Percentiles rank a stretch among this genome's conserved stretches.
phyloP scores from a whole-genome alignment of 768 basidiomycete species.

The Boletus coccyginus region DNA sequence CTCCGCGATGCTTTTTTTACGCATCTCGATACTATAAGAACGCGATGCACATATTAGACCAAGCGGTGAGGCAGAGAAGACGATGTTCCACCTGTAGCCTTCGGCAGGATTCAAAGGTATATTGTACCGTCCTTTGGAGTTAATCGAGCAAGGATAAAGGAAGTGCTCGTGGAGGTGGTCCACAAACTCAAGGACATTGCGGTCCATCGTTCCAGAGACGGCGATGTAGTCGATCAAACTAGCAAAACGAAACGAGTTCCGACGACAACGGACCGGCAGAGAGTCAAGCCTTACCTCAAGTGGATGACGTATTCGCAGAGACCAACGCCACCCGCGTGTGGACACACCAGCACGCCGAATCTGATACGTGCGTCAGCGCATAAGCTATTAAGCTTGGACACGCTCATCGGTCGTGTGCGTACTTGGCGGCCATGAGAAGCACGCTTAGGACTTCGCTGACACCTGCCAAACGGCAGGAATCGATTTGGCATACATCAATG shows the following conservation, averaged over 20 bases:
- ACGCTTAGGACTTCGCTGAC: constrained; percentile 95
- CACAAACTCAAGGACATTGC: constrained; percentile 89
- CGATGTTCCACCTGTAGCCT: constrained; percentile 51
- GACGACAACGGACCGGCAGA: background rate
- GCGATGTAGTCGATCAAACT: constrained; percentile 93
- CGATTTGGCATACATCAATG: constrained; percentile 94
- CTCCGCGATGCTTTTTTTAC: constrained; percentile 72
- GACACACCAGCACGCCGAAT: constrained; percentile 89
- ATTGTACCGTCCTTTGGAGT: constrained; percentile 80
- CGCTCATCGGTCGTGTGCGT: constrained; percentile 17
- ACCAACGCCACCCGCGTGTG: constrained; percentile 95
- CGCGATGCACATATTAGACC: background rate
- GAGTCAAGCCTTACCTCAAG: constrained; percentile 47
- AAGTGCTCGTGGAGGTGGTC: constrained; percentile 96
- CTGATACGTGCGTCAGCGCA: constrained; percentile 35
- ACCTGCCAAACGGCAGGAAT: constrained; percentile 90
- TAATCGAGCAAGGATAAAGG: constrained; percentile 84
- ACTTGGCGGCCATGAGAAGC: constrained; percentile 91
- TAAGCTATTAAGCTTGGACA: background rate
- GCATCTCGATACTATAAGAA: constrained; percentile 80
- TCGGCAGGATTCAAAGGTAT: constrained; percentile 73
- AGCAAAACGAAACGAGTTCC: background rate
- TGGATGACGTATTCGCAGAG: constrained; percentile 94
- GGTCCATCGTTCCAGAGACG: constrained; percentile 88
- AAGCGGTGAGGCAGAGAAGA: background rate